Evolutionary conservation across 306 rosid species (phyloP).

Genomic region (Canavalia ensiformis): DNA sequence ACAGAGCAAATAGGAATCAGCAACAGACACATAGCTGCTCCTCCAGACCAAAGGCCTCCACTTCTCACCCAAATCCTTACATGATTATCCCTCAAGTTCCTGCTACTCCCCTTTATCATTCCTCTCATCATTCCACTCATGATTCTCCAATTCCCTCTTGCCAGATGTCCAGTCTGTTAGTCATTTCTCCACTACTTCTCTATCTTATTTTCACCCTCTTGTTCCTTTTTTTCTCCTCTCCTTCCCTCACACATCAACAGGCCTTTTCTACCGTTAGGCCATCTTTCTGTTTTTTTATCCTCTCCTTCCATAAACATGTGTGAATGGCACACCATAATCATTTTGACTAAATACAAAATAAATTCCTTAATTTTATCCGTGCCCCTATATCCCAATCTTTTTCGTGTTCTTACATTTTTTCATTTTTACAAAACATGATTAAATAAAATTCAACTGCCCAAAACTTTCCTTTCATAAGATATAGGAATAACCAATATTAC

Average conservation of each 20-base stretch:
- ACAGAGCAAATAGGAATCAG: not conserved
- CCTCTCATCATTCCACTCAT: not conserved
- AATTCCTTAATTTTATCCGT: not conserved
- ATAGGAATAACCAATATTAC: conserved; percentile 1
- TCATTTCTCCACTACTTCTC: not conserved
- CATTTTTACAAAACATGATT: not conserved
- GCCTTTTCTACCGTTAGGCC: not conserved
- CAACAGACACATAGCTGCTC: not conserved
- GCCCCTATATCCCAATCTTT: not conserved
- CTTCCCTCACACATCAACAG: not conserved
- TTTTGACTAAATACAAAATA: not conserved
- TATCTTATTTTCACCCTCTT: not conserved
- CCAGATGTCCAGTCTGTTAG: not conserved
- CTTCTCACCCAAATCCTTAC: not conserved
- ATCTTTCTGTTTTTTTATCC: not conserved
- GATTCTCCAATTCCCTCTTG: not conserved
- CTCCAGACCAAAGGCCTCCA: not conserved
- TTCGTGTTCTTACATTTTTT: not conserved
- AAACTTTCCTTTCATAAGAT: not conserved
- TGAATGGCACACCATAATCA: not conserved
- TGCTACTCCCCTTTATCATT: not conserved
- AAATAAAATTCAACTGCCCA: not conserved
- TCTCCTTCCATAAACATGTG: not conserved
- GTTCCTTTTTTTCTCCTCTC: not conserved
- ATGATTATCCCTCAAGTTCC: not conserved